These are phyloP conservation scores for Penicillium maclennaniae DNA, from an alignment of 495 filamentous ascomycete species.

Conservation along the genomic window DNA sequence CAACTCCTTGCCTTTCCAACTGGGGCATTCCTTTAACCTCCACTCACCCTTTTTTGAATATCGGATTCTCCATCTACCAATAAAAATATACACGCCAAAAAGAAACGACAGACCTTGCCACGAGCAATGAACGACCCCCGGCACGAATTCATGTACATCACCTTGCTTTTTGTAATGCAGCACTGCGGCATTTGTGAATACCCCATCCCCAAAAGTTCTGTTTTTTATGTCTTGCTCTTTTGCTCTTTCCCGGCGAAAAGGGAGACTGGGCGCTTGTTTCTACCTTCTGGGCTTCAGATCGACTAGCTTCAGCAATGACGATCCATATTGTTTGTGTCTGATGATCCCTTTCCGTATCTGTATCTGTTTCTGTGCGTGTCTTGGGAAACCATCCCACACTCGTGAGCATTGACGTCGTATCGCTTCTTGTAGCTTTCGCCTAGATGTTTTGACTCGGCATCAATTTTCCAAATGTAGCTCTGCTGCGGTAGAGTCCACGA, in stretches of 20 bases:
- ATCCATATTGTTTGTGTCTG: constrained; percentile 1
- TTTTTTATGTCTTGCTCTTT: constrained; percentile 17
- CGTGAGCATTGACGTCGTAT: too few relatives aligned
- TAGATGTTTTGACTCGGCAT: too few relatives aligned
- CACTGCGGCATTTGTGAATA: constrained; percentile 34
- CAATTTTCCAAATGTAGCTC: not conserved
- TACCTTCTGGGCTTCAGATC: not conserved
- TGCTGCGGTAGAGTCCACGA: not conserved
- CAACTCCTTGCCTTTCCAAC: not conserved
- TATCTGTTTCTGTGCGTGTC: not conserved
- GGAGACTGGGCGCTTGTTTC: not conserved
- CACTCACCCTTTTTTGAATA: not conserved
- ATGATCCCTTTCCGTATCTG: not conserved
- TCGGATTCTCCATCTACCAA: not conserved
- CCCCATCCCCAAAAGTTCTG: constrained; percentile 31
- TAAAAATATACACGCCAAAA: not conserved
- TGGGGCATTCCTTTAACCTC: not conserved
- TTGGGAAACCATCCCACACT: not conserved
- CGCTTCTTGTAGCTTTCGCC: too few relatives aligned
- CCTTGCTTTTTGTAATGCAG: constrained; percentile 22
- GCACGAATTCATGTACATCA: constrained; percentile 35
- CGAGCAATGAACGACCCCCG: constrained; percentile 10
- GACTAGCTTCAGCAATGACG: constrained; percentile 9
- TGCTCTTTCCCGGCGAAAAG: constrained; percentile 3
- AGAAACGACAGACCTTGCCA: constrained; percentile 5